phyloP scores from a whole-genome alignment of 345 rosid species.

The Moringa oleifera region DNA sequence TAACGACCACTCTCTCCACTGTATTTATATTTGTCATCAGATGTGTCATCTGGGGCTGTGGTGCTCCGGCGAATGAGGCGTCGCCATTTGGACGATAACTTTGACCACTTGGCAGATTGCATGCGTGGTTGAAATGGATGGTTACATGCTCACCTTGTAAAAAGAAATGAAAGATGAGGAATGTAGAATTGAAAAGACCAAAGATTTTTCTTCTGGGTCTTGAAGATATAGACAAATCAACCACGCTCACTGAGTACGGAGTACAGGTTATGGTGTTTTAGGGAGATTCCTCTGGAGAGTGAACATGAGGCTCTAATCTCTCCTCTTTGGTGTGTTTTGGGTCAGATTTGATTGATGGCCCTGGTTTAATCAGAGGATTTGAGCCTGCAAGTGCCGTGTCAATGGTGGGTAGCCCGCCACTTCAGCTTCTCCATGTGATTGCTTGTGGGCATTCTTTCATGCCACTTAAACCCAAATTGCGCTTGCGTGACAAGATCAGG shows the following conservation, averaged over 20 bases:
- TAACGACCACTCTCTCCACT: constrained; percentile 20
- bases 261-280: background rate
- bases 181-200: constrained; percentile 3
- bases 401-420: constrained; percentile 20
- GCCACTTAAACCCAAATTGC: background rate
- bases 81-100: constrained; percentile 64
- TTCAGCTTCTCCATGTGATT: constrained; percentile 3
- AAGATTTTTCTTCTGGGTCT: constrained; percentile 17
- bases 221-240: constrained; percentile 23
- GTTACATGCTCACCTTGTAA: no score
- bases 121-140: constrained; percentile 34
- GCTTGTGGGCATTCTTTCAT: background rate
- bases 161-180: constrained; percentile 2
- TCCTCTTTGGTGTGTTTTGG: background rate
- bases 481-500: no score
- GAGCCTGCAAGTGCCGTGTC: constrained; percentile 12
- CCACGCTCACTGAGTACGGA: constrained; percentile 15
- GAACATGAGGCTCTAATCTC: constrained; percentile 31
- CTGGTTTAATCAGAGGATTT: constrained; percentile 19
- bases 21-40: constrained; percentile 47
- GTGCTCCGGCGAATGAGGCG: constrained; percentile 32
- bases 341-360: constrained; percentile 14
- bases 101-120: constrained; percentile 22
- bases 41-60: constrained; percentile 79
- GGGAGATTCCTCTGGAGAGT: constrained; percentile 22